Conservation (phyloP, 2,329 filamentous ascomycete species). For the Fusarium newnesense region DNA sequence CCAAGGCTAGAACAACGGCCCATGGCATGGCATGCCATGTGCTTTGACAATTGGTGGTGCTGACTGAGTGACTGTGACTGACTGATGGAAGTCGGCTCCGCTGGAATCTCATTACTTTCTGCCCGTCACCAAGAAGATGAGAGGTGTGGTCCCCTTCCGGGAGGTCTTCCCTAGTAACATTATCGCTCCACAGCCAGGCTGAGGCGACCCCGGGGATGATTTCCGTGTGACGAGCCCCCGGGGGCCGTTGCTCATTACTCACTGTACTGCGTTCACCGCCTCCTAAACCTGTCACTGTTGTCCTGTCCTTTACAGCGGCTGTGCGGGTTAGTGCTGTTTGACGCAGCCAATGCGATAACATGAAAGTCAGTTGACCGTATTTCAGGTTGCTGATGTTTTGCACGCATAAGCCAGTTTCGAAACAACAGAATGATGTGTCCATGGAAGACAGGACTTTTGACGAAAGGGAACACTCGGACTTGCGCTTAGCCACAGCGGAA, state of each 20-base stretch:
- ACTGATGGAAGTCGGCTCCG: constrained; percentile 22
- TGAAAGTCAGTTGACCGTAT: constrained; percentile 32
- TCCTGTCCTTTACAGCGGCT: constrained; percentile 24
- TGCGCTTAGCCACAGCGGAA: constrained; percentile 43
- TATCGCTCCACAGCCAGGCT: constrained; percentile 40
- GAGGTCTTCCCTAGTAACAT: constrained; percentile 30
- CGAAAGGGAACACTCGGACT: constrained; percentile 7
- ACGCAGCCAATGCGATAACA: constrained; percentile 30
- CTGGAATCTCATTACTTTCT: constrained; percentile 26
- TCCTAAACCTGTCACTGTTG: constrained; percentile 29
- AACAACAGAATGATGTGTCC: constrained; percentile 20
- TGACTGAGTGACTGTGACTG: constrained; percentile 2
- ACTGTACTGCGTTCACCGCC: constrained; percentile 39
- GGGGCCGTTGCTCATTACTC: constrained; percentile 32
- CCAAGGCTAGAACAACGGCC: constrained; percentile 32
- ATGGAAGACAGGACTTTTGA: constrained; percentile 18
- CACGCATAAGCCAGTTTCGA: constrained; percentile 24
- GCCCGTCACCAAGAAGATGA: constrained; percentile 14
- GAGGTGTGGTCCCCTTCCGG: constrained; percentile 33
- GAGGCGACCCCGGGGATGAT: constrained; percentile 41
- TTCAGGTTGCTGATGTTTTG: constrained; percentile 27
- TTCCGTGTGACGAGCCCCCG: constrained; percentile 43
- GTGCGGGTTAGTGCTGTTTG: constrained; percentile 19
- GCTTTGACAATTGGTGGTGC: constrained; percentile 34
- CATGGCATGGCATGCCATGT: constrained; percentile 35